phyloP scores from a whole-genome alignment of 2,329 filamentous ascomycete species.

The Penicillium hesseltinei region DNA sequence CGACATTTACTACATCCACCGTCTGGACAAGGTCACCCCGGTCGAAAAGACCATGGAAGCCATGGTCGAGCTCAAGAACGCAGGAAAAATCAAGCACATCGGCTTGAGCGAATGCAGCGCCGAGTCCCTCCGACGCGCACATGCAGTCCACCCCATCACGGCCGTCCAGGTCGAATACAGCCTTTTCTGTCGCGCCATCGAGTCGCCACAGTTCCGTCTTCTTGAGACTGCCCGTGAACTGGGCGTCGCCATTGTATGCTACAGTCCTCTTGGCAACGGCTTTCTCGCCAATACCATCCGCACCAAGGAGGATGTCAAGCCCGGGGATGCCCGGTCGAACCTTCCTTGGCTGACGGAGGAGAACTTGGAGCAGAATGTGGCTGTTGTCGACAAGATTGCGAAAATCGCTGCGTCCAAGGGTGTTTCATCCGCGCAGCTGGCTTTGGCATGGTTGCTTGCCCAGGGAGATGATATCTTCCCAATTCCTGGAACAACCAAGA shows the following conservation, averaged over 20 bases:
- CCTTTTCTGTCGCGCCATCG: background rate
- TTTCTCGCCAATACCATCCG: background rate
- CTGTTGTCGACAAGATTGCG: background rate
- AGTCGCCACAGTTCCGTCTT: background rate
- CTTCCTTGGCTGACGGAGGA: background rate
- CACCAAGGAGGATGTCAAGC: background rate
- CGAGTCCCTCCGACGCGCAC: background rate
- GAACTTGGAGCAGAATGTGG: background rate
- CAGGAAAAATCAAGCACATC: background rate
- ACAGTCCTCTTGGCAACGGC: background rate
- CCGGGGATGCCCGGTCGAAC: background rate
- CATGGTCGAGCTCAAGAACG: background rate
- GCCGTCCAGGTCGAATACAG: background rate
- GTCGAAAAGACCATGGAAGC: background rate
- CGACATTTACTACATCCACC: background rate
- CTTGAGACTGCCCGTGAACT: background rate
- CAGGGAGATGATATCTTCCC: background rate
- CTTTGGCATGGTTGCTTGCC: background rate
- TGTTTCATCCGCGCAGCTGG: background rate
- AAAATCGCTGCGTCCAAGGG: background rate
- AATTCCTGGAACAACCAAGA: background rate
- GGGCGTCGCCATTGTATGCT: background rate
- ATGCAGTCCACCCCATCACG: background rate
- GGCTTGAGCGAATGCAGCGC: background rate
- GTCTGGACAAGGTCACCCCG: background rate